Base-by-base conservation (phyloP, 106 monocot species). In the Dactylorhiza incarnata region DNA sequence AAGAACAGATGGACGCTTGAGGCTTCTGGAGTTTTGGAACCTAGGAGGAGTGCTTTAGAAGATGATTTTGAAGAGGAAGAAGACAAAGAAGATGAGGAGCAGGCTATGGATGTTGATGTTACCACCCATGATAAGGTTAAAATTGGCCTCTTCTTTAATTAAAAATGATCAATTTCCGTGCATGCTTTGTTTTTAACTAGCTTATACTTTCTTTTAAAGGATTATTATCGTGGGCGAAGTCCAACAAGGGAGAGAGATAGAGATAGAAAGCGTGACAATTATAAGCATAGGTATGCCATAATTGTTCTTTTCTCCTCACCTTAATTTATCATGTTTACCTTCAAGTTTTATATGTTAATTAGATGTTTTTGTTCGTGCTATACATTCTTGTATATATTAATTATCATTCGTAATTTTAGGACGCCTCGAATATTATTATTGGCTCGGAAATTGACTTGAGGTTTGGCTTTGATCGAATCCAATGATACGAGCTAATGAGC, bases 1-100 rank as follows among this genome's bases (percentile, higher is more conserved):
- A 48, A 72, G 5, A 14, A 73, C 78, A 94, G 97, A 74, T 94
- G 81, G 85, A 87, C 84, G 49, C 85, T 99, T 75, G 97, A 99
- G 76, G 81, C 91, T 73, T 17, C 83, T 83, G 97, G 94, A 55
- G 71, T 80, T 37, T 67, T 99, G 56, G 94, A 99, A 71, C 89
- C 86, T 59, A 91, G 97, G 66, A 87, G 86, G 81, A 99, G 97
- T 85, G 97, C 91, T 76, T 75, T 99, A 76, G 94, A 99, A 81
- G 97, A 99, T 86, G 97, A 99, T 80, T 99, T 99, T 81, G 94
- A 99, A 81, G 97, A 99, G 73, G 94, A 99, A 74, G 97, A 97
- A 79, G 97, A 97, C 66, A 85, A 97, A 72, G 87, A 99, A 82
- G 94, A 91, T 53, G 96, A 91, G 19, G 93, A 86, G 9, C 77